Conservation (phyloP, 2,329 filamentous ascomycete genomes). For the Aspergillus vadensis region DNA sequence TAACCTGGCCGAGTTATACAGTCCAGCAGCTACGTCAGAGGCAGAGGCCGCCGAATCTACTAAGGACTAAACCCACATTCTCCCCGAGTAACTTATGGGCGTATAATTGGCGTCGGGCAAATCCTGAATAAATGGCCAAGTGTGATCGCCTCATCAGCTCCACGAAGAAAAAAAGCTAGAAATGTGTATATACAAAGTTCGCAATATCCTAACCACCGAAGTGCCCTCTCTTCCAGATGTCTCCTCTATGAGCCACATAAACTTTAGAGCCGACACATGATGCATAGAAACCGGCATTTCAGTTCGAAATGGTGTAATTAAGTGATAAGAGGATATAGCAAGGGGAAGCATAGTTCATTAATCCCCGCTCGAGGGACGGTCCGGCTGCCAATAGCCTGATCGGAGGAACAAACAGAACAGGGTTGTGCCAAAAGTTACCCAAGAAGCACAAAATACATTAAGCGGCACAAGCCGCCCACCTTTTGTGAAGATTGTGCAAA, state of each 20-base stretch:
- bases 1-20: conserved; percentile 64
- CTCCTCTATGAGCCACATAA: neutral
- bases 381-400: neutral
- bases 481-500: too few relatives aligned
- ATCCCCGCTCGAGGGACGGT: neutral
- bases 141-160: neutral
- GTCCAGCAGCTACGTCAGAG: conserved; percentile 43
- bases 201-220: neutral
- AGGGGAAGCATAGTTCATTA: neutral
- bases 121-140: neutral
- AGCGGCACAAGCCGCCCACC: too few relatives aligned
- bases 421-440: neutral
- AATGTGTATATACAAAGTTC: neutral
- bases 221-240: neutral
- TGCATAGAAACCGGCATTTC: neutral
- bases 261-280: neutral
- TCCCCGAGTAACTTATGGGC: neutral
- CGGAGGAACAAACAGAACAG: neutral
- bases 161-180: neutral
- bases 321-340: neutral
- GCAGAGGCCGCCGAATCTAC: conserved; percentile 16
- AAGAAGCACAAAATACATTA: neutral
- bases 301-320: neutral
- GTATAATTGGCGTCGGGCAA: too few relatives aligned
- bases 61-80: neutral